phyloP scores from a whole-genome alignment of 768 basidiomycete species.

The Favolaschia claudopus region DNA sequence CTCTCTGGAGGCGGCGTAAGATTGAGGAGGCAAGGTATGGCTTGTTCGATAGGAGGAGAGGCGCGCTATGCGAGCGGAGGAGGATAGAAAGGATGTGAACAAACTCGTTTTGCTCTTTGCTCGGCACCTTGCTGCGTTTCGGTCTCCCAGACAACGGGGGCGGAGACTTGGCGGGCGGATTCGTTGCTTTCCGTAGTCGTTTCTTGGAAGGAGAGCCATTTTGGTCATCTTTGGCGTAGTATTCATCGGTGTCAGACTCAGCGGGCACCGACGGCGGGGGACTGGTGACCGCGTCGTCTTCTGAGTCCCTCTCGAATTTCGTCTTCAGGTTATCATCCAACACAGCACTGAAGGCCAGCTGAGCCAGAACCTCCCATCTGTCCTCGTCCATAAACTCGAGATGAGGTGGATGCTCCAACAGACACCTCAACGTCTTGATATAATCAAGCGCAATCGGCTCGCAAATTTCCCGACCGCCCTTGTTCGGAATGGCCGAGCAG shows the following conservation, averaged over 20 bases:
- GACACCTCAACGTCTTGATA: slow-evolving; percentile 72
- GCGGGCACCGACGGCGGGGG: slow-evolving; percentile 35
- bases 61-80: slow-evolving; percentile 64
- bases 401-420: slow-evolving; percentile 77
- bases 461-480: slow-evolving; percentile 62
- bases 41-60: slow-evolving; percentile 55
- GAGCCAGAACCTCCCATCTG: slow-evolving; percentile 73
- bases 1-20: slow-evolving; percentile 64
- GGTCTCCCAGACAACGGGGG: neutral
- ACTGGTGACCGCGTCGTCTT: slow-evolving; percentile 18
- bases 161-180: neutral
- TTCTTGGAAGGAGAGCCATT: slow-evolving; percentile 43
- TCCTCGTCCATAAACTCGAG: slow-evolving; percentile 74
- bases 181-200: slow-evolving; percentile 38
- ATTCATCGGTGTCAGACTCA: slow-evolving; percentile 38
- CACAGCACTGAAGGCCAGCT: slow-evolving; percentile 80
- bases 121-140: slow-evolving; percentile 13
- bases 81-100: slow-evolving; percentile 68
- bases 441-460: slow-evolving; percentile 79
- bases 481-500: slow-evolving; percentile 61
- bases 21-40: slow-evolving; percentile 57
- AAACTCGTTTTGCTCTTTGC: slow-evolving; percentile 72
- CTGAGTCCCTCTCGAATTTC: slow-evolving; percentile 40
- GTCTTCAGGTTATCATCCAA: slow-evolving; percentile 62
- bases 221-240: slow-evolving; percentile 36